Conservation (phyloP, 2,329 filamentous ascomycete species). For the Fonsecaea erecta region DNA sequence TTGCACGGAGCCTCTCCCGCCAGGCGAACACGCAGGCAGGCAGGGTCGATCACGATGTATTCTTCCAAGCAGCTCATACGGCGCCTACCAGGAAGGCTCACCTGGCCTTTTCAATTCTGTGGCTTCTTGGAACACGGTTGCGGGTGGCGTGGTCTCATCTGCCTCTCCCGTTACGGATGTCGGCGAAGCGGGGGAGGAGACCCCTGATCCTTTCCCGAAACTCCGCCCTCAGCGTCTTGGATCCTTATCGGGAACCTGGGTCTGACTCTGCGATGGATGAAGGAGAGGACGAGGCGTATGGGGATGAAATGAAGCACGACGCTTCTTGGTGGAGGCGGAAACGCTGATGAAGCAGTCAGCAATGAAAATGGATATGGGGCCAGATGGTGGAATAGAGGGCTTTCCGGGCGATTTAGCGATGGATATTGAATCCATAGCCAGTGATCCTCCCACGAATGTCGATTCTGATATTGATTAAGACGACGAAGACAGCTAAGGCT, state of each 20-base stretch:
- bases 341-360: constrained; percentile 84
- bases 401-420: constrained; percentile 64
- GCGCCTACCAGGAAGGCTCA: no score
- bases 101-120: constrained; percentile 62
- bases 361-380: constrained; percentile 78
- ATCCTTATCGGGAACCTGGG: constrained; percentile 76
- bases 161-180: constrained; percentile 87
- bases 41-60: no score
- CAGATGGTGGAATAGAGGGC: constrained; percentile 70
- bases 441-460: constrained; percentile 62
- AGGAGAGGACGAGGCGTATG: constrained; percentile 82
- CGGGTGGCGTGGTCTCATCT: constrained; percentile 85
- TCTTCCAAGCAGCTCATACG: no score
- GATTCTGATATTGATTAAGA: constrained; percentile 68
- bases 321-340: constrained; percentile 68
- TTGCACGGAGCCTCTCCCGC: constrained; percentile 16
- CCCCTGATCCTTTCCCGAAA: constrained; percentile 96
- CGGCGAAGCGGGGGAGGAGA: constrained; percentile 87
- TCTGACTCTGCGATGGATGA: constrained; percentile 68
- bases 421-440: constrained; percentile 88
- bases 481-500: constrained; percentile 59
- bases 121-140: constrained; percentile 70
- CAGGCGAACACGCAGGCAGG: no score
- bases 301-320: constrained; percentile 90
- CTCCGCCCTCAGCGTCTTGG: constrained; percentile 92